Conservation (phyloP, 75 land plant genomes). For the Azolla pinnata region DNA sequence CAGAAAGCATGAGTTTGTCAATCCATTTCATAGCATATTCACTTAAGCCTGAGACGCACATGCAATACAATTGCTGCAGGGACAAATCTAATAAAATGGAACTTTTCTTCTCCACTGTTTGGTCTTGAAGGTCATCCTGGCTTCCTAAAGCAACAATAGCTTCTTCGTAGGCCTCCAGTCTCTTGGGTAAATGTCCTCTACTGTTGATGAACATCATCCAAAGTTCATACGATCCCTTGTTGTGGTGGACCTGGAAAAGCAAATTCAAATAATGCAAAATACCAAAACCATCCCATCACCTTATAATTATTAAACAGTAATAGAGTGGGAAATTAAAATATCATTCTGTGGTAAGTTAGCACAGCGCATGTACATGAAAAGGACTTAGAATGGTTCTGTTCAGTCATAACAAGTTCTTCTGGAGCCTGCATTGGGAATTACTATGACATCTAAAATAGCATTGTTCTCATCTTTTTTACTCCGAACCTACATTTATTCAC, state of each 20-base stretch:
- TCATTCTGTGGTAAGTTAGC: too few relatives aligned
- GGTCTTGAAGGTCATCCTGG: constrained; percentile 9
- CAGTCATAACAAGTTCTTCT: too few relatives aligned
- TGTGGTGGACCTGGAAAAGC: constrained; percentile 49
- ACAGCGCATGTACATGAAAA: too few relatives aligned
- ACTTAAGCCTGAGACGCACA: constrained; percentile 49
- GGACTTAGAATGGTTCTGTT: too few relatives aligned
- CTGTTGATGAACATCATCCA: constrained; percentile 84
- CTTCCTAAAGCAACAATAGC: constrained; percentile 41
- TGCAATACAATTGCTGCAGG: constrained; percentile 63
- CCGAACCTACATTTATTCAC: too few relatives aligned
- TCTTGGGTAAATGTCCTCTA: constrained; percentile 26
- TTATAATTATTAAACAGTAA: too few relatives aligned
- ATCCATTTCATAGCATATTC: constrained; percentile 33
- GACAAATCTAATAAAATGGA: constrained; percentile 57
- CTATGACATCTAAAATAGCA: too few relatives aligned
- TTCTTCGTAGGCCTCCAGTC: constrained; percentile 46
- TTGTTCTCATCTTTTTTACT: too few relatives aligned
- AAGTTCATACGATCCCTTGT: constrained; percentile 66
- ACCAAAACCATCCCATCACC: too few relatives aligned
- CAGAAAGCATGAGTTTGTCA: constrained; percentile 15
- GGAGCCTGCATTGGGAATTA: too few relatives aligned
- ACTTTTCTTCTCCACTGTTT: constrained; percentile 29
- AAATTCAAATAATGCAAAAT: too few relatives aligned
- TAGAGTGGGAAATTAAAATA: too few relatives aligned